Evolutionary conservation across 768 basidiomycete species (phyloP).

Genomic region (Hortiboletus campestris): DNA sequence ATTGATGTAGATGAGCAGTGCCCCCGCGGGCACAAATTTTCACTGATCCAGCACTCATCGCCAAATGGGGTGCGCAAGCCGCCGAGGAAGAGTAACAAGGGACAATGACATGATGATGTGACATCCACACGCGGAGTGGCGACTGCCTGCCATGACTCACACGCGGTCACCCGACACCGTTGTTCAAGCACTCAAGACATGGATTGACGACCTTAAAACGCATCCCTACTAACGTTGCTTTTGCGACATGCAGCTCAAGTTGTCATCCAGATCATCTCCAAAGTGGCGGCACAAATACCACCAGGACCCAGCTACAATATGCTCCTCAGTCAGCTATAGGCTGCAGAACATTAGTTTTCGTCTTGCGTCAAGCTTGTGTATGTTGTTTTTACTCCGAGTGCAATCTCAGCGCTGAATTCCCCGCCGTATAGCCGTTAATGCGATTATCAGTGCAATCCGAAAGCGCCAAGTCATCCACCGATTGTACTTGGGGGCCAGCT

Average conservation of each 20-base stretch:
- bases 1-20: too few relatives aligned
- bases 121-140: not conserved
- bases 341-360: slow-evolving; percentile 29
- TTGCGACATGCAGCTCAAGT: slow-evolving; percentile 26
- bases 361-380: slow-evolving; percentile 30
- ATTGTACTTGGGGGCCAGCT: slow-evolving; percentile 55
- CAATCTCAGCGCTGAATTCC: not conserved
- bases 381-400: not conserved
- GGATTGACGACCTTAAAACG: not conserved
- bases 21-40: too few relatives aligned
- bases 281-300: slow-evolving; percentile 27
- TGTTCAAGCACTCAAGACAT: not conserved
- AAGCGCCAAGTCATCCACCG: slow-evolving; percentile 48
- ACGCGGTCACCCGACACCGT: slow-evolving; percentile 14
- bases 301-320: slow-evolving; percentile 31
- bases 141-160: not conserved
- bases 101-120: too few relatives aligned
- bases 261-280: slow-evolving; percentile 15
- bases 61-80: too few relatives aligned
- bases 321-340: slow-evolving; percentile 19
- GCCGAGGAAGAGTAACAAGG: not conserved
- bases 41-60: too few relatives aligned
- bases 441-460: slow-evolving; percentile 47
- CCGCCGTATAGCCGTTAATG: slow-evolving; percentile 43
- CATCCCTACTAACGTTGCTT: not conserved